Base-by-base conservation (phyloP, 73 alveolate species). In the Tetrahymena thermophila region DNA sequence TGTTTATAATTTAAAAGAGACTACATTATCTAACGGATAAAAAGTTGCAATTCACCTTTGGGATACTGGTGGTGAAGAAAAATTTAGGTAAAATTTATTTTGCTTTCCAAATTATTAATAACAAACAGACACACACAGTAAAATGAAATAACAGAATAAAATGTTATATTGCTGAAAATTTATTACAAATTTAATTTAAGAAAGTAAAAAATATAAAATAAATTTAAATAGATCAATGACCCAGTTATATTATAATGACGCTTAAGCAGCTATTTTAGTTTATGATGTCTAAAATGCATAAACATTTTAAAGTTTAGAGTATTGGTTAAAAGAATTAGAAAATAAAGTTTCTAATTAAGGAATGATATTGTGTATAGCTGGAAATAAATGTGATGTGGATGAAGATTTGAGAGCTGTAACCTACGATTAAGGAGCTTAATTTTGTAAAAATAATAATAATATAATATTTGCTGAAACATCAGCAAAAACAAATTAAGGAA, bases 1-100 rank as follows among this genome's bases (percentile, higher is more conserved):
- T 35, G 97, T 93, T 25, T 95, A 71, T 10, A 95, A 71, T 85
- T 84, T 94, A 55, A 93, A 95, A 34, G 98, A 96, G 13, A 71
- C 89, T 7, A 94, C 94, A 31, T 56, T 94, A 38, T 25, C 71
- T 13, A 43, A 42, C 35, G 97, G 97, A 85, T 38, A 71, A 38
- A 95, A 93, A 43, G 94, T 96, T 56, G 94, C 95, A 43, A 43
- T 96, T 93, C 97, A 96, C 31, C 57, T 96, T 35, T 96, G 98
- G 97, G 98, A 96, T 34, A 96, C 98, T 50, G 98, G 97, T 37
- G 98, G 98, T 19, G 83, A 96, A 44, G 98, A 96, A 89, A 96
- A 96, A 89, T 96, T 71, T n/a, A 71, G 89, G 89, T 71, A 71
- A 71, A 4, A 71, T 23, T 25, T 11, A 10, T 9, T 40, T 40